Conservation (phyloP, 129 eudicot genomes). For the Chrysanthemum lavandulifolium region DNA sequence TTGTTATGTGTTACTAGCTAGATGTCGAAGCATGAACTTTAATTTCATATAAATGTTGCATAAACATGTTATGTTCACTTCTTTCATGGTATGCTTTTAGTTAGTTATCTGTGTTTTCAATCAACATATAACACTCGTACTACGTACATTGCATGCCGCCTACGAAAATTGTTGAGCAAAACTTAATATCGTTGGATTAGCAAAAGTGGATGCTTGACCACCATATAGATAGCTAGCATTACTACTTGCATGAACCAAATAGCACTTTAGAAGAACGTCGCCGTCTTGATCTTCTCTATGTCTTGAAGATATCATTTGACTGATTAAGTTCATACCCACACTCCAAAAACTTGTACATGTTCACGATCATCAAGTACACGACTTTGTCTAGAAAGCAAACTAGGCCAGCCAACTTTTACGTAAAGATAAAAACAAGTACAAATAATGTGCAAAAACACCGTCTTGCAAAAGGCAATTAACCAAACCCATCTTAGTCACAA, state of each 20-base stretch:
- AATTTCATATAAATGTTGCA: too few species aligned
- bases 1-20: too few species aligned
- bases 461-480: slow-evolving; percentile 11
- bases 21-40: too few species aligned
- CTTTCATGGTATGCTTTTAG: too few species aligned
- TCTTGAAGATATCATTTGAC: not conserved
- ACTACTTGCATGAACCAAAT: not conserved
- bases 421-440: not conserved
- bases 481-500: slow-evolving; percentile 14
- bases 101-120: too few species aligned
- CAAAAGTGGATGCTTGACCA: not conserved
- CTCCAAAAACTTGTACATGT: slow-evolving; percentile 8
- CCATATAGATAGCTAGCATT: not conserved
- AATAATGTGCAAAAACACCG: slow-evolving; percentile 21
- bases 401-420: slow-evolving; percentile 2
- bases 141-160: too few species aligned
- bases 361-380: slow-evolving; percentile 28
- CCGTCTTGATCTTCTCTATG: not conserved
- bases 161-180: not conserved
- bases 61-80: too few species aligned
- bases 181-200: not conserved
- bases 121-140: too few species aligned
- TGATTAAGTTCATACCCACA: not conserved
- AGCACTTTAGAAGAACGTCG: not conserved
- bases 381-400: slow-evolving; percentile 22